Evolutionary conservation across 2,329 filamentous ascomycete genomes (phyloP), one percentile per base, ranked within the genome.

Genomic region (Leptodontidium sp.): DNA sequence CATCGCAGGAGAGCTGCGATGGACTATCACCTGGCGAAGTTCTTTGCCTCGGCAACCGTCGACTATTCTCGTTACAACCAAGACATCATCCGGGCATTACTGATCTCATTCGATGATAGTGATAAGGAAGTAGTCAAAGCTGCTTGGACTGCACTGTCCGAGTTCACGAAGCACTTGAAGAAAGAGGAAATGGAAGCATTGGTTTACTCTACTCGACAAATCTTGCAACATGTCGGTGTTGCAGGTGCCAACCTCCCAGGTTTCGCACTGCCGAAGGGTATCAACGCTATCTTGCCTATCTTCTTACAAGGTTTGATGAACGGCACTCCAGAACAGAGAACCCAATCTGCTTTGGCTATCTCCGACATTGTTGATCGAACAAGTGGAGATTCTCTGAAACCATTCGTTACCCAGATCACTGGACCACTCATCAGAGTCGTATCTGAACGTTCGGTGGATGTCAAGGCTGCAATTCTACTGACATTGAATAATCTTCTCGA

Each of bases 121-220:
- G 96, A 98, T 77, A 81, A 82, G 70, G 89, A 91, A 26, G 95
- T 98, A 4, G 91, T 98, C 76, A 97, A 97, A 83, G 88, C 93
- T 55, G 90, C 95, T 26, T 98, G 94, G 94, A 86, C 89, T 65
- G 95, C 94, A 6, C 87, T 99, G 68, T 93, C 84, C 75, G 92
- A 93, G 68, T 91, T 99, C 75, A 98, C 94, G 14, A 94, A 94
- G 79, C 91, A 90, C 75, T 87, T 99, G 70, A 91, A 91, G 78
- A 99, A 99, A 81, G 97, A 99, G 78, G 95, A 98, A 81, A 98
- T 99, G 96, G 97, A 99, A 78, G 90, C 91, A 0, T 86, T 99
- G 57, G 94, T 97, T 21, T 84, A 89, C 65, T 96, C 95, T 0
- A 97, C 95, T 1, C 87, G 95, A 68, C 92, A 97, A 80, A 91